Base-by-base conservation (phyloP, 1,284 basidiomycete species). In the Melampsora americana region DNA sequence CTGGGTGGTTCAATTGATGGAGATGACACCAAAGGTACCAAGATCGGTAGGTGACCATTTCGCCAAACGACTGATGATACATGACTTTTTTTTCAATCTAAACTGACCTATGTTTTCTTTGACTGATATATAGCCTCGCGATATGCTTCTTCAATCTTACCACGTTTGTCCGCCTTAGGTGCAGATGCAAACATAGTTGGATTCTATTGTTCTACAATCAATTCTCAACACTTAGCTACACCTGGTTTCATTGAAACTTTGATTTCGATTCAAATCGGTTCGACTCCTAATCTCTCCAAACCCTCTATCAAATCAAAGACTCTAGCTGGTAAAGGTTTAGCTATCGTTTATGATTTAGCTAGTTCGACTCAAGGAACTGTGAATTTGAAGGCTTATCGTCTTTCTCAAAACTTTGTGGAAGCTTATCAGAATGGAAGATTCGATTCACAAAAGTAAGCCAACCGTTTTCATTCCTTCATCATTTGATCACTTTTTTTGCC, bases 151-250 rank as follows among this genome's bases (percentile, higher is more conserved):
- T 88, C 90, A 77, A 93, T 95, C 91, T 86, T 95, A 66, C 89
- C 90, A 71, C 90, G 92, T 56, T 85, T 95, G 81, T 90, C 91
- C 81, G 92, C 97, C 83, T 93, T 98, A 77, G 92, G 93, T 83
- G 89, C 91, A 72, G 95, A 97, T 82, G 94, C 95, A 83, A 93
- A 91, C 80, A 89, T 96, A 66, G 92, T 99, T 76, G 96, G 96
- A 61, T 93, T 97, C 84, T 99, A 99, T 86, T 93, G 96, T 83
- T 91, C 90, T 64, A 92, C 90, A 64, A 80, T 80, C 77, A 80
- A 82, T 77, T 80, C 80, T 30, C 80, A 81, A 77, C 77, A 81
- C 67, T 78, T 81, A 53, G 89, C 90, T 23, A 87, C 93, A 69
- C 93, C 93, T 53, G 93, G 93, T n/a, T 97, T 95, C 84, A 91